Conservation (phyloP, 345 rosid genomes). For the Nasturtium officinale region DNA sequence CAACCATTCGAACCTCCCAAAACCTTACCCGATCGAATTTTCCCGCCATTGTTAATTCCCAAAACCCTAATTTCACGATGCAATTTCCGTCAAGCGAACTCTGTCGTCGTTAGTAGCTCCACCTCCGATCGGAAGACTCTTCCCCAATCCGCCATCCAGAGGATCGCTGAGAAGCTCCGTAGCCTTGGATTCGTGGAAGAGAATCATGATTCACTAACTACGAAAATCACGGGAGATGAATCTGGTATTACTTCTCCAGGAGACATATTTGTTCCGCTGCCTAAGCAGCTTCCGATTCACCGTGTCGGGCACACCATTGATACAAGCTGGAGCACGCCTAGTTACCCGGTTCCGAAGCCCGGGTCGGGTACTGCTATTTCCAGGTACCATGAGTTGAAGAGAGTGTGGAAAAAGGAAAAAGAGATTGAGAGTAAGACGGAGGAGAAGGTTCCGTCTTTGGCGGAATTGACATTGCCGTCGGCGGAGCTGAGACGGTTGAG, state of each 20-base stretch:
- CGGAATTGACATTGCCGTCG: constrained; percentile 63
- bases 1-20: constrained; percentile 39
- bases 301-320: constrained; percentile 95
- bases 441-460: constrained; percentile 68
- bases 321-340: constrained; percentile 93
- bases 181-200: constrained; percentile 74
- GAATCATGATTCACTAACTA: background rate
- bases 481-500: constrained; percentile 69
- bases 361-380: constrained; percentile 69
- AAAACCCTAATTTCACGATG: constrained; percentile 35
- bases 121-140: constrained; percentile 44
- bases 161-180: constrained; percentile 95
- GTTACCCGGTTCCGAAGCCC: constrained; percentile 77
- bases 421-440: constrained; percentile 43
- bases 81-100: constrained; percentile 36
- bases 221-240: background rate
- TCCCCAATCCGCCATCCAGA: constrained; percentile 74
- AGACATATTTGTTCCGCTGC: constrained; percentile 81
- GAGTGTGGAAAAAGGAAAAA: constrained; percentile 56
- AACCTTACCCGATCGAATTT: constrained; percentile 38
- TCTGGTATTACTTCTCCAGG: constrained; percentile 47
- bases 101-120: constrained; percentile 42
- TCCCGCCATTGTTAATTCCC: constrained; percentile 33
- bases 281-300: constrained; percentile 59
- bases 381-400: constrained; percentile 60